phyloP scores from a whole-genome alignment of 169 alveolate genomes.

The Plasmodium reichenowi region DNA sequence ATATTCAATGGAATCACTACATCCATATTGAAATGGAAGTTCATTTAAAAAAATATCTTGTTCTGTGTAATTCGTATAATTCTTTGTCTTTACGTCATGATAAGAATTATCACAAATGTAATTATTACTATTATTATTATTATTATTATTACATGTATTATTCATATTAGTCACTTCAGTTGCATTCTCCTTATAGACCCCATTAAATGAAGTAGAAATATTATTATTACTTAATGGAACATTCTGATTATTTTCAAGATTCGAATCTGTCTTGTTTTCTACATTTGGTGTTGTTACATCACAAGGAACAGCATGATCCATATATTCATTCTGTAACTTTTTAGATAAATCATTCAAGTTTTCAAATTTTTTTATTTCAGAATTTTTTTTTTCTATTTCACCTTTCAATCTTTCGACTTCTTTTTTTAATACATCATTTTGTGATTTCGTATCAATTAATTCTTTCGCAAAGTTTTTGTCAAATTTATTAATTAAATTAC shows the following conservation, averaged over 20 bases:
- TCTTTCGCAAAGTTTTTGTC: constrained; percentile 76
- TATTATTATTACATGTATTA: neutral
- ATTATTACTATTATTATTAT: neutral
- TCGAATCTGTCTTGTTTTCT: neutral
- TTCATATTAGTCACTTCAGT: neutral
- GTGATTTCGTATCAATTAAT: constrained; percentile 61
- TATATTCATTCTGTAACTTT: constrained; percentile 11
- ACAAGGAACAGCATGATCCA: no score
- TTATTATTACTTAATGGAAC: neutral
- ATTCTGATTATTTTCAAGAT: neutral
- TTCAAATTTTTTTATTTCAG: constrained; percentile 72
- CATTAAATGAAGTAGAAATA: neutral
- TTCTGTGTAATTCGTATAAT: neutral
- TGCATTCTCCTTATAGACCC: neutral
- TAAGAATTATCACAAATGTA: neutral
- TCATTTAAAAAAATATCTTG: constrained; percentile 29
- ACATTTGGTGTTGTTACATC: neutral
- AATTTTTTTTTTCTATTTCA: constrained; percentile 63
- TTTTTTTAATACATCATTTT: constrained; percentile 71
- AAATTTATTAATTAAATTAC: constrained; percentile 67
- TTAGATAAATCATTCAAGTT: constrained; percentile 48
- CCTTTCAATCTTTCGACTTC: constrained; percentile 71
- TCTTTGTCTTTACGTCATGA: neutral
- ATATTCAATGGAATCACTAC: constrained; percentile 29
- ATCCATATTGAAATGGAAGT: constrained; percentile 57